A percentile compares a stretch with the other conserved stretches of the same genome.
Evolutionary conservation across 192 early-diverging fungal species (phyloP).

Genomic region (Entomortierella parvispora): DNA sequence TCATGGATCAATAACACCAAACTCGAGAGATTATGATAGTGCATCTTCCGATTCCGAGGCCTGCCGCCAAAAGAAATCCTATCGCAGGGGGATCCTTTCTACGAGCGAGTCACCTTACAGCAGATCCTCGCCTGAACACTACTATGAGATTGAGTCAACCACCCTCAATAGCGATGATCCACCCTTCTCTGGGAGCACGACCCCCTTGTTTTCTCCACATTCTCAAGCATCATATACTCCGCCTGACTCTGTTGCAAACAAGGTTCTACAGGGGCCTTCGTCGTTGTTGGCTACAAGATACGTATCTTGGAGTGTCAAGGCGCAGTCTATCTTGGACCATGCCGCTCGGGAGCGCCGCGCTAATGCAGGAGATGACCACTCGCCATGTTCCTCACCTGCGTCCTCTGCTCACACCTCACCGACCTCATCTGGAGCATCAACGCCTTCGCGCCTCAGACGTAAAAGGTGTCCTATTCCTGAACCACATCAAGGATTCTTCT

Average conservation of each 20-base stretch:
- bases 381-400: conserved; percentile 20
- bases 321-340: conserved; percentile 48
- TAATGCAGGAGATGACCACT: conserved; percentile 16
- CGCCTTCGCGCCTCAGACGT: conserved; percentile 28
- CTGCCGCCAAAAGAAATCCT: conserved; percentile 30
- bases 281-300: conserved; percentile 31
- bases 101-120: conserved; percentile 14
- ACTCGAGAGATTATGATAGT: conserved; percentile 45
- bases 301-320: conserved; percentile 49
- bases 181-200: conserved; percentile 47
- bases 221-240: not conserved
- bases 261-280: conserved; percentile 32
- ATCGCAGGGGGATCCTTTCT: conserved; percentile 35
- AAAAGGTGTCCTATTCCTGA: conserved; percentile 44
- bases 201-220: conserved; percentile 26
- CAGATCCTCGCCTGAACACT: conserved; percentile 28
- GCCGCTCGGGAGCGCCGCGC: conserved; percentile 6
- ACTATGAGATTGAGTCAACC: conserved; percentile 47
- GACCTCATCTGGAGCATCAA: conserved; percentile 38
- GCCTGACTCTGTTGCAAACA: conserved; percentile 25
- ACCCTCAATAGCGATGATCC: conserved; percentile 48
- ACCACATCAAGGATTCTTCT: conserved; percentile 50
- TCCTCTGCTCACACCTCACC: conserved; percentile 38
- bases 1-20: conserved; percentile 35
- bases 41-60: conserved; percentile 49